Evolutionary conservation across 257 asterid genomes (phyloP), one percentile per base, ranked within the genome.

Genomic region (Buddleja alternifolia): DNA sequence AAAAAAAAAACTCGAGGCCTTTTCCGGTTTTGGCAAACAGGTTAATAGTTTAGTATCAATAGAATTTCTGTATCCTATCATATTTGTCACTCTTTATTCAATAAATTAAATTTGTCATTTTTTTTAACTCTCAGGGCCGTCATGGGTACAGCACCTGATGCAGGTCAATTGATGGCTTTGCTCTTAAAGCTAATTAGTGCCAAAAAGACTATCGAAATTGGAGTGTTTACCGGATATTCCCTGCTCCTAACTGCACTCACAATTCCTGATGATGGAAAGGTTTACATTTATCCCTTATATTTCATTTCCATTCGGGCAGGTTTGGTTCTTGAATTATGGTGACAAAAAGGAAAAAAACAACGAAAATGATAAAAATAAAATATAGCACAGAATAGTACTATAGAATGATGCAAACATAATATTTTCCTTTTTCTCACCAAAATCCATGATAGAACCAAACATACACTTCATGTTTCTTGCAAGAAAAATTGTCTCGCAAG

Each of bases 191-290:
- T 83, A 7, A 23, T 74, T 36, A 80, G 76, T 36, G 85, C 93
- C 0, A 82, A 82, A 60, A 86, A 73, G 21, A 86, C 87, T 0
- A 84, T 84, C 32, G 89, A 84, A 70, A 47, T 86, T 47, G 93
- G 93, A 16, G 88, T 86, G 0, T 86, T 82, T 54, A 84, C 90
- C 9, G 93, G 93, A 55, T 86, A 86, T 39, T 86, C 93, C 15
- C 73, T 82, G 52, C 83, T 84, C 54, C 73, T 78, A 36, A 86
- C 90, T 16, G 90, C 90, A 7, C 90, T 86, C 23, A 57, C 79
- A 16, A 84, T 84, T 46, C 93, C 90, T n/a, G 72, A 76, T 1
- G 84, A 84, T 63, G 93, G 85, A 77, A 80, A 84, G 88, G 93
- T 78, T 60, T 29, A 16, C 5, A 3, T 2, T 25, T 17, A 14